A percentile compares a stretch with the other conserved stretches of the same genome.
Conservation (phyloP, 148 eudicot genomes). For the Arbutus unedo region DNA sequence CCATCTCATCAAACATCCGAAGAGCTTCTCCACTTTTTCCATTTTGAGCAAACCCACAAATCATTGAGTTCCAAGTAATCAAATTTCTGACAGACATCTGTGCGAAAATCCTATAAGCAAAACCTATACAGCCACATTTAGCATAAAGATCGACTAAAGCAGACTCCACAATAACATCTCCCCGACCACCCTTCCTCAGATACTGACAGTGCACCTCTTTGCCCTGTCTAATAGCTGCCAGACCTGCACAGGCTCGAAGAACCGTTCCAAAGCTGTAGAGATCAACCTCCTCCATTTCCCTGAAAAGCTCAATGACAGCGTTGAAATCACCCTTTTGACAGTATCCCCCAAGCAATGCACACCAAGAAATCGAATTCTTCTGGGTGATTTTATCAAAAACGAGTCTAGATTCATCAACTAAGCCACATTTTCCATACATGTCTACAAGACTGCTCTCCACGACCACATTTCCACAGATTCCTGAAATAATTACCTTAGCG, state of each 20-base stretch:
- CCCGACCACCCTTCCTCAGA: slow-evolving; percentile 52
- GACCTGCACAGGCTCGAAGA: slow-evolving; percentile 82
- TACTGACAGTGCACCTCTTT: slow-evolving; percentile 82
- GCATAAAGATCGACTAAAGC: slow-evolving; percentile 88
- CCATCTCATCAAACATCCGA: slow-evolving; percentile 52
- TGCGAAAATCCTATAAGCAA: slow-evolving; percentile 60
- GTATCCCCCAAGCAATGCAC: slow-evolving; percentile 76
- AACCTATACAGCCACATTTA: slow-evolving; percentile 67
- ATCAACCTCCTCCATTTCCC: slow-evolving; percentile 42
- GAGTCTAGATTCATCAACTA: slow-evolving; percentile 35
- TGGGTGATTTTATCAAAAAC: slow-evolving; percentile 60
- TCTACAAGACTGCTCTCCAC: slow-evolving; percentile 78
- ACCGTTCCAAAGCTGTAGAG: slow-evolving; percentile 78
- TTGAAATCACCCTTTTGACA: slow-evolving; percentile 66
- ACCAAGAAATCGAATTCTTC: slow-evolving; percentile 66
- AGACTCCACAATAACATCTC: slow-evolving; percentile 68
- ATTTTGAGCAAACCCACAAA: slow-evolving; percentile 80
- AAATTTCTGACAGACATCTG: slow-evolving; percentile 57
- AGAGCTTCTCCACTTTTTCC: slow-evolving; percentile 72
- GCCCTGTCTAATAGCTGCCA: slow-evolving; percentile 68
- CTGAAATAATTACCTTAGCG: slow-evolving; percentile 43
- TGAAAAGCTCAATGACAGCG: slow-evolving; percentile 50
- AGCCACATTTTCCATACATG: slow-evolving; percentile 85
- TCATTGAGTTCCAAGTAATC: slow-evolving; percentile 89
- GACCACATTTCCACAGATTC: slow-evolving; percentile 47